A percentile compares a stretch with the other conserved stretches of the same genome.
phyloP scores from a whole-genome alignment of 2,329 filamentous ascomycete genomes.

The Paraconiothyrium brasiliense region DNA sequence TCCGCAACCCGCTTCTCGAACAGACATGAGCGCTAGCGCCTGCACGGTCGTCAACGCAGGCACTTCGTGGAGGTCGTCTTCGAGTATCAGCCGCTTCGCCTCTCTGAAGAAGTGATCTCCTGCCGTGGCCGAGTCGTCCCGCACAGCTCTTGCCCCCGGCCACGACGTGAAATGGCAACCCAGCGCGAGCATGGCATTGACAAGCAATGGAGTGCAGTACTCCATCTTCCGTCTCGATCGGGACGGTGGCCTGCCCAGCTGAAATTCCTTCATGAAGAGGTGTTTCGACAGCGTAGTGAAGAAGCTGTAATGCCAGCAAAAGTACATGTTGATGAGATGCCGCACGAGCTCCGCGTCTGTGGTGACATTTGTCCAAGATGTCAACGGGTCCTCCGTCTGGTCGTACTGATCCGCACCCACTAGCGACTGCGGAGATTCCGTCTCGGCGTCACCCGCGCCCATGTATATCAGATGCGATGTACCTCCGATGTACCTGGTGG shows the following conservation, averaged over 20 bases:
- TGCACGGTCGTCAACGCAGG: slow-evolving; percentile 90
- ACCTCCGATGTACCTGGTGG: slow-evolving; percentile 89
- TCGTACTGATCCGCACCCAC: slow-evolving; percentile 58
- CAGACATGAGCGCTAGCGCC: slow-evolving; percentile 93
- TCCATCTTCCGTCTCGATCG: slow-evolving; percentile 63
- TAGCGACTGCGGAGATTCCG: slow-evolving; percentile 43
- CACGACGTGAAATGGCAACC: slow-evolving; percentile 92
- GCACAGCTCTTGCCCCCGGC: slow-evolving; percentile 73
- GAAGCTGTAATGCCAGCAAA: slow-evolving; percentile 96
- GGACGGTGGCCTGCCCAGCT: slow-evolving; percentile 70
- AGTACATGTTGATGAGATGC: slow-evolving; percentile 96
- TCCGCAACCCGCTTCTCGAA: slow-evolving; percentile 92
- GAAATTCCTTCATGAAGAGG: slow-evolving; percentile 87
- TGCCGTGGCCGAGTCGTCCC: slow-evolving; percentile 82
- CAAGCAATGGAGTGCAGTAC: slow-evolving; percentile 88
- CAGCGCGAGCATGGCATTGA: slow-evolving; percentile 92
- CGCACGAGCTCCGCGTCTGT: slow-evolving; percentile 79
- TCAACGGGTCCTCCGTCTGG: slow-evolving; percentile 73
- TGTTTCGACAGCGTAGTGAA: slow-evolving; percentile 90
- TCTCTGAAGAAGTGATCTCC: slow-evolving; percentile 97
- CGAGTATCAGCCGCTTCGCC: slow-evolving; percentile 86
- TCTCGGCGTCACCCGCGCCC: slow-evolving; percentile 43
- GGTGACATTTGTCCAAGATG: slow-evolving; percentile 89
- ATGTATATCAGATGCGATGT: slow-evolving; percentile 93
- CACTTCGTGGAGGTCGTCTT: slow-evolving; percentile 92